Evolutionary conservation across 2,329 filamentous ascomycete genomes (phyloP), one percentile per base, ranked within the genome.

Genomic region (Colletotrichum lindemuthianum): DNA sequence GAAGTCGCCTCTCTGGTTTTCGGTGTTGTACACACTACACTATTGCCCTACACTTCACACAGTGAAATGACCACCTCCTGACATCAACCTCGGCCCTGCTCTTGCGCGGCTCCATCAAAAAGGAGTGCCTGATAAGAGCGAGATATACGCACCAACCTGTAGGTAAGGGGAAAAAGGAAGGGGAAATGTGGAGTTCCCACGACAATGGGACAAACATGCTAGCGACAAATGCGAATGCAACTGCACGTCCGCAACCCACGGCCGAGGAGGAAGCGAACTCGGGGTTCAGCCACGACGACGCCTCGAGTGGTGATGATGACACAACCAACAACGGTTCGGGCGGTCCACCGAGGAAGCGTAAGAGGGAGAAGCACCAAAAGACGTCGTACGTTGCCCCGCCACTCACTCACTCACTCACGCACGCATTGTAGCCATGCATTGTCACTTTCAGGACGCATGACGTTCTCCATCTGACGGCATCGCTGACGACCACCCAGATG

Each of bases 301-400:
- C 69, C 64, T 78, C 76, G 43, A 78, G 77, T 65, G 74, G 67
- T 61, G 77, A 78, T 59, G 77, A 78, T 36, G 78, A 79, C 33
- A 72, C 72, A 4, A 63, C 67, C 53, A 69, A 71, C 59, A 71
- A 75, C 41, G 50, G 69, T 43, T 72, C 72, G 56, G 68, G 65
- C 12, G 69, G 70, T 10, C 59, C 66, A 32, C 64, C 67, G 61
- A 77, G 74, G 69, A 80, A 80, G 68, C 73, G 78, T 48, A 79
- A 78, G 71, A 75, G 76, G 66, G 70, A 75, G 67, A 77, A 76
- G 64, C 74, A 79, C 65, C 76, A 78, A 60, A 80, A 79, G 74
- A 79, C 78, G 59, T 80, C 78, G 78, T 80, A 72, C 67, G 78
- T 69, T 51, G 43, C 52, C 24, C 24, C 24, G 24, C 24, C 24